These are phyloP conservation scores for Collybia sordida DNA, from an alignment of 768 basidiomycete genomes.

Conservation along the genomic window DNA sequence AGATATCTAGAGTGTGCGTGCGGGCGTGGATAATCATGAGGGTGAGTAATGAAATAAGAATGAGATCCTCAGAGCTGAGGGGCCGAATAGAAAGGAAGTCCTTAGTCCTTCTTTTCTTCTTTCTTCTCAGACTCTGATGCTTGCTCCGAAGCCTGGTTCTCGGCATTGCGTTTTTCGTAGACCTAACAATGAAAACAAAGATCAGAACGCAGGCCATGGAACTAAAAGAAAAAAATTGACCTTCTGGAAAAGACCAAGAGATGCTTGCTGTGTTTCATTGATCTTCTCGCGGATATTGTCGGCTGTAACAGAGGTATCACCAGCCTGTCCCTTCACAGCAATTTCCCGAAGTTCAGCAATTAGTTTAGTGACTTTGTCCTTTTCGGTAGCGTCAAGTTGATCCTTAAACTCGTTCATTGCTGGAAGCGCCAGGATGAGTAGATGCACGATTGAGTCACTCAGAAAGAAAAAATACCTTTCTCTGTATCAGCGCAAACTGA, in stretches of 20 bases:
- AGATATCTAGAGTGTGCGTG: not conserved
- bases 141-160: conserved; percentile 52
- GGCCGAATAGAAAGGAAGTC: conserved; percentile 13
- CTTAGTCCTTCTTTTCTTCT: conserved; percentile 86
- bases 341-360: conserved; percentile 86
- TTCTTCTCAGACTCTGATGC: conserved; percentile 44
- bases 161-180: conserved; percentile 88
- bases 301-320: conserved; percentile 77
- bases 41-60: not conserved
- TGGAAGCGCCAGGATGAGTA: conserved; percentile 23
- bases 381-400: conserved; percentile 88
- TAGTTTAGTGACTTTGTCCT: conserved; percentile 90
- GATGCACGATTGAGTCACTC: not conserved
- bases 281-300: conserved; percentile 92
- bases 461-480: conserved; percentile 60
- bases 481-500: conserved; percentile 93
- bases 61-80: not conserved
- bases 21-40: not conserved
- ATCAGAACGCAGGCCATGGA: not conserved
- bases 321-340: conserved; percentile 85
- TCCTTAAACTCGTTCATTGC: conserved; percentile 98
- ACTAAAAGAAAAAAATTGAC: conserved; percentile 23
- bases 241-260: conserved; percentile 97
- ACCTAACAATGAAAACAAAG: conserved; percentile 35
- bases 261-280: conserved; percentile 91